Conservation (phyloP, 129 eudicot genomes). For the Lonicera japonica region DNA sequence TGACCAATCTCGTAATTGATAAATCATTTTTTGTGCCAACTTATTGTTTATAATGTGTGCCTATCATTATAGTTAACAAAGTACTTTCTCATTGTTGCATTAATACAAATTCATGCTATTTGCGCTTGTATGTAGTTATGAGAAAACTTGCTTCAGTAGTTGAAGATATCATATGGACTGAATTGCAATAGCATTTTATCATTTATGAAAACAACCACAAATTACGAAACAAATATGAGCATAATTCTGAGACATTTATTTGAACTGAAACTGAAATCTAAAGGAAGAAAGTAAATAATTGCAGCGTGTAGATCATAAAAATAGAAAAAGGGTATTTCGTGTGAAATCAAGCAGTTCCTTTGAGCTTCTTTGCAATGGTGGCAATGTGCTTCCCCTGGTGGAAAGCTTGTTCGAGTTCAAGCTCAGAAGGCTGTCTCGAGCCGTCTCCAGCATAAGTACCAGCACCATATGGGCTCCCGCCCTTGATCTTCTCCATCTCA, state of each 20-base stretch:
- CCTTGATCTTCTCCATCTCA: slow-evolving; percentile 15
- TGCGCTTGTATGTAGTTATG: too few relatives aligned
- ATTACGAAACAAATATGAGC: too few relatives aligned
- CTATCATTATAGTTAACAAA: too few relatives aligned
- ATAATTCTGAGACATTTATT: neutral
- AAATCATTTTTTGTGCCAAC: too few relatives aligned
- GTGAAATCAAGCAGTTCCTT: slow-evolving; percentile 3
- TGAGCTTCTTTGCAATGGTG: slow-evolving; percentile 11
- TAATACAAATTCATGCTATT: too few relatives aligned
- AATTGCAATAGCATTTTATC: too few relatives aligned
- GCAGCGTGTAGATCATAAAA: neutral
- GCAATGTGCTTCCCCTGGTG: slow-evolving; percentile 15
- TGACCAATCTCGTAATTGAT: too few relatives aligned
- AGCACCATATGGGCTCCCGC: slow-evolving; percentile 16
- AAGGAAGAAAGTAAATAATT: neutral
- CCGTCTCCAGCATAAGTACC: slow-evolving; percentile 22
- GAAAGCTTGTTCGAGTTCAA: slow-evolving; percentile 13
- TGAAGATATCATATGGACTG: too few relatives aligned
- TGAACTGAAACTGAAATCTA: neutral
- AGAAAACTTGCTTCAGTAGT: too few relatives aligned
- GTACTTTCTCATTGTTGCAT: too few relatives aligned
- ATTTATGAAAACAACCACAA: too few relatives aligned
- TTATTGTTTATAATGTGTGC: too few relatives aligned
- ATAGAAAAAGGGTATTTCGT: neutral
- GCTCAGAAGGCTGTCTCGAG: slow-evolving; percentile 21